Percentiles rank a stretch among this genome's conserved stretches.
Evolutionary conservation across 2,329 filamentous ascomycete genomes (phyloP).

Genomic region (Penicillium brasilianum): DNA sequence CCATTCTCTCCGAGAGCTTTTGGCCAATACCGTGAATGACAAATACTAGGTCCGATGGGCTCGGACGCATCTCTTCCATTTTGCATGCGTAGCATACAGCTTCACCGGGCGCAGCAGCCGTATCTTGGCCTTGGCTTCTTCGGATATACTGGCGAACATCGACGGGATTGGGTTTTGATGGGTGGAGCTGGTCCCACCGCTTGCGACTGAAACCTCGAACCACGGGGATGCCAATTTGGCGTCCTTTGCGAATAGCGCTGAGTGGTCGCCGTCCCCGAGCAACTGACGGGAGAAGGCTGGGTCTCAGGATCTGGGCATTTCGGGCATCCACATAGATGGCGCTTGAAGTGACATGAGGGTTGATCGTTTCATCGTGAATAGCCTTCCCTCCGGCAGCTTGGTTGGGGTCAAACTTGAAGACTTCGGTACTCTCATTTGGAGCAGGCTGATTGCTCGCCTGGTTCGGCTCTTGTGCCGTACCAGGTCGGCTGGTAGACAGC

Average conservation of each 20-base stretch:
- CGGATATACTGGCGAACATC: slow-evolving; percentile 51
- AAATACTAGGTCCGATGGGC: slow-evolving; percentile 84
- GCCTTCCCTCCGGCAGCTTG: slow-evolving; percentile 47
- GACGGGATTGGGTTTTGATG: slow-evolving; percentile 50
- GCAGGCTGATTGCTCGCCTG: slow-evolving; percentile 24
- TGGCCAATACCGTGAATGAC: slow-evolving; percentile 97
- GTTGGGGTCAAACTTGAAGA: slow-evolving; percentile 41
- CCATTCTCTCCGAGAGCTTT: slow-evolving; percentile 90
- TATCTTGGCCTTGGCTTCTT: slow-evolving; percentile 42
- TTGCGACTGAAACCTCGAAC: slow-evolving; percentile 83
- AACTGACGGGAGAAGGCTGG: slow-evolving; percentile 79
- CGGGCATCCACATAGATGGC: slow-evolving; percentile 82
- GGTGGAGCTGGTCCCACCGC: slow-evolving; percentile 76
- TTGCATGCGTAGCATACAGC: slow-evolving; percentile 61
- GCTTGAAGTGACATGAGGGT: slow-evolving; percentile 73
- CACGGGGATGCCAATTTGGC: slow-evolving; percentile 83
- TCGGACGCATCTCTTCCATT: slow-evolving; percentile 66
- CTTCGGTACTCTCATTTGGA: slow-evolving; percentile 24
- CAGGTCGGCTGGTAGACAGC: slow-evolving; percentile 42
- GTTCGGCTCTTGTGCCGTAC: slow-evolving; percentile 45
- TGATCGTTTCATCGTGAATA: slow-evolving; percentile 54
- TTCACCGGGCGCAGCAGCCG: slow-evolving; percentile 30
- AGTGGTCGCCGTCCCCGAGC: slow-evolving; percentile 84
- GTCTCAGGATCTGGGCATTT: slow-evolving; percentile 84
- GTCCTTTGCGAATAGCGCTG: slow-evolving; percentile 80